Conservation (phyloP, 345 rosid genomes). For the Rhodamnia rubescens region DNA sequence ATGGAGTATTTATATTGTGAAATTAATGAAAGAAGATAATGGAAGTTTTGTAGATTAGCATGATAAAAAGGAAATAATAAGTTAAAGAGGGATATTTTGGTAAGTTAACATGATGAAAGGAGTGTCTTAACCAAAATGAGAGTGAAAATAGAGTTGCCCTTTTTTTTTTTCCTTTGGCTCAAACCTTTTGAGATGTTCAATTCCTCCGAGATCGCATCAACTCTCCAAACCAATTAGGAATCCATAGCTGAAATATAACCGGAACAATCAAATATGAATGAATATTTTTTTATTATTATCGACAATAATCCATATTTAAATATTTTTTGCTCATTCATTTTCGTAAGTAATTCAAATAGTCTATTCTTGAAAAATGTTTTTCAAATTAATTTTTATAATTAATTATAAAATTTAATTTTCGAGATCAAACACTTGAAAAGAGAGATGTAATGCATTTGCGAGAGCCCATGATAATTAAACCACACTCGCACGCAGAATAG, state of each 20-base stretch:
- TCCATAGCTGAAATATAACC: neutral
- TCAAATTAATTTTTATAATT: too few species aligned
- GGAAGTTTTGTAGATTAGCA: too few species aligned
- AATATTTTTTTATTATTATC: neutral
- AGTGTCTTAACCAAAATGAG: too few species aligned
- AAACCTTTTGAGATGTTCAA: neutral
- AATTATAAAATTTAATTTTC: neutral
- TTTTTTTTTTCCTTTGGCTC: too few species aligned
- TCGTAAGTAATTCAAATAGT: too few species aligned
- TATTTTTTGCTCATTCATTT: rapidly evolving
- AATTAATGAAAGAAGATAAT: too few species aligned
- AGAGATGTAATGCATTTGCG: neutral
- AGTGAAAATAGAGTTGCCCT: too few species aligned
- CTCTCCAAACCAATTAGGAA: neutral
- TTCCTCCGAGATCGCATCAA: neutral
- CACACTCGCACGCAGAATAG: neutral
- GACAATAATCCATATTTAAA: neutral
- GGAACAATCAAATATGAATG: neutral
- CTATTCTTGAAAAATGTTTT: neutral
- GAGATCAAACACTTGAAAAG: neutral
- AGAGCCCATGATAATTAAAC: neutral
- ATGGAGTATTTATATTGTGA: too few species aligned
- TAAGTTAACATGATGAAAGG: too few species aligned
- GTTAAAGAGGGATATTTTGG: too few species aligned
- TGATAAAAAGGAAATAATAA: too few species aligned